A percentile compares a stretch with the other conserved stretches of the same genome.
phyloP scores from a whole-genome alignment of 1,139 yeast species.

The Scheffersomyces titani region DNA sequence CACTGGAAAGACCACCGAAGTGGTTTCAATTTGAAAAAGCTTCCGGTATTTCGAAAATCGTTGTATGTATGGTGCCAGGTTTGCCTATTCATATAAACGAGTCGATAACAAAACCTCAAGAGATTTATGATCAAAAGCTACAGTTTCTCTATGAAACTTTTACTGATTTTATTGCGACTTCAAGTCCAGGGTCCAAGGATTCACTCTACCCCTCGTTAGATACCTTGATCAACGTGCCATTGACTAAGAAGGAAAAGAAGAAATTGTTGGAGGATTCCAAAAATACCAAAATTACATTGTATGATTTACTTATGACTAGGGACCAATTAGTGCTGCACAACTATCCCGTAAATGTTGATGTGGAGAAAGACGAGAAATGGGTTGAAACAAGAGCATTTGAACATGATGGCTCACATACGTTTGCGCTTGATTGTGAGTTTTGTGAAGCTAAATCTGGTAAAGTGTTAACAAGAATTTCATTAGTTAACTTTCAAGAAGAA shows the following conservation, averaged over 20 bases:
- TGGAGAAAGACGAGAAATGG: conserved; percentile 46
- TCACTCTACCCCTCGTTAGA: conserved; percentile 56
- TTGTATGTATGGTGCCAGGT: conserved; percentile 70
- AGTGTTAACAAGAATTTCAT: conserved; percentile 76
- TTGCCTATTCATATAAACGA: conserved; percentile 28
- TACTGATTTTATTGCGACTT: conserved; percentile 41
- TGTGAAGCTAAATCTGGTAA: conserved; percentile 62
- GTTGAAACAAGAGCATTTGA: conserved; percentile 55
- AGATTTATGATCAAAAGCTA: conserved; percentile 17
- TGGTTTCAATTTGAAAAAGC: conserved; percentile 6
- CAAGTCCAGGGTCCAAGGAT: conserved; percentile 65
- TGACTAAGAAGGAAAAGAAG: conserved; percentile 56
- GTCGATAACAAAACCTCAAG: neutral
- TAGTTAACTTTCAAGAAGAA: conserved; percentile 63
- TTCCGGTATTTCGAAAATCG: conserved; percentile 37
- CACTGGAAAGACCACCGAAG: neutral
- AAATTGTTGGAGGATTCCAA: conserved; percentile 33
- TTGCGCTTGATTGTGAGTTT: conserved; percentile 94
- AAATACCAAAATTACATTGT: conserved; percentile 44
- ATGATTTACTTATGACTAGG: conserved; percentile 52
- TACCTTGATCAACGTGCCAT: conserved; percentile 56
- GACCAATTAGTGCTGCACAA: conserved; percentile 48
- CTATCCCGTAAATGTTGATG: conserved; percentile 57
- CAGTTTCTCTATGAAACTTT: conserved; percentile 42
- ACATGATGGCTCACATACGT: conserved; percentile 61